phyloP scores from a whole-genome alignment of 371 early-diverging fungal genomes.

The Rhizomucor pusillus region DNA sequence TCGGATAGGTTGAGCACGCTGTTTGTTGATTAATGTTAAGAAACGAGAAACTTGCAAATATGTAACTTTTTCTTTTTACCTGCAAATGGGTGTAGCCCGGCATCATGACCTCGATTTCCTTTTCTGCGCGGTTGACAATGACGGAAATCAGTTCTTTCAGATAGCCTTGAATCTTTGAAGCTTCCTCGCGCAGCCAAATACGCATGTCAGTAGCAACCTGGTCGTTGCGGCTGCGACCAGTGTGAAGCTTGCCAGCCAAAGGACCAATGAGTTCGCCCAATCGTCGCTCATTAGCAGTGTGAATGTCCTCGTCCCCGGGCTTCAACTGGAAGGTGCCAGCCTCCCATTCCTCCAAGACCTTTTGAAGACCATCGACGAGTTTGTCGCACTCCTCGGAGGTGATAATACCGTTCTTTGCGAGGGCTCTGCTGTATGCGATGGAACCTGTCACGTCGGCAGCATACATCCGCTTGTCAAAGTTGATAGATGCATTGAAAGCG shows the following conservation, averaged over 20 bases:
- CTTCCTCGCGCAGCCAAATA: slow-evolving; percentile 88
- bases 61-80: slow-evolving; percentile 25
- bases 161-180: slow-evolving; percentile 52
- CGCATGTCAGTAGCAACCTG: slow-evolving; percentile 98
- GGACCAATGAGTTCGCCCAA: slow-evolving; percentile 90
- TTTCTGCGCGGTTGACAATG: slow-evolving; percentile 75
- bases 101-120: slow-evolving; percentile 89
- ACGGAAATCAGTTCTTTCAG: slow-evolving; percentile 76
- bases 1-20: slow-evolving; percentile 97
- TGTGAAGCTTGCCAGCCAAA: slow-evolving; percentile 95
- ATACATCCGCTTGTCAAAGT: slow-evolving; percentile 91
- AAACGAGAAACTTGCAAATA: not conserved
- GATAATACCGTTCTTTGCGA: slow-evolving; percentile 73
- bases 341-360: slow-evolving; percentile 85
- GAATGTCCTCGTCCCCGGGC: slow-evolving; percentile 95
- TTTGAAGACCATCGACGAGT: slow-evolving; percentile 72
- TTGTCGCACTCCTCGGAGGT: slow-evolving; percentile 69
- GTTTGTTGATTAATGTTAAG: not conserved
- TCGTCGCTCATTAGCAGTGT: slow-evolving; percentile 96
- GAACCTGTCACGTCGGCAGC: slow-evolving; percentile 88
- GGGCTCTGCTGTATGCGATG: slow-evolving; percentile 88
- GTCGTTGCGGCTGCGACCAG: slow-evolving; percentile 94
- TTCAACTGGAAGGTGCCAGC: slow-evolving; percentile 68
- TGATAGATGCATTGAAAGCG: slow-evolving; percentile 91
- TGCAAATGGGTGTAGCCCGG: slow-evolving; percentile 98